phyloP scores from a whole-genome alignment of 2,329 filamentous ascomycete species.

The Amauroascus verrucosus region DNA sequence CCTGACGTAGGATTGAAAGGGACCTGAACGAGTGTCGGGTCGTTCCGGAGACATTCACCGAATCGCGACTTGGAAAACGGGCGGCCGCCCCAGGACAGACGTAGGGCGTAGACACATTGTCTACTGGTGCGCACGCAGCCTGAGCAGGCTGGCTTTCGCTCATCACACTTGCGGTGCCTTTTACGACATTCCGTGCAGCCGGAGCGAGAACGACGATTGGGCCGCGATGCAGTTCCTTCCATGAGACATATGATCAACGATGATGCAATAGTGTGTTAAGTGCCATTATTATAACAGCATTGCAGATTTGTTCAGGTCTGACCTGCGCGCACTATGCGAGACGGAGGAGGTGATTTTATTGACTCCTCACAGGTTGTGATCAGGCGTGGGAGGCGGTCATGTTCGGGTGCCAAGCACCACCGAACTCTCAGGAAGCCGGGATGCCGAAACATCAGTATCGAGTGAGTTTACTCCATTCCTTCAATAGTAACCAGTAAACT shows the following conservation, averaged over 20 bases:
- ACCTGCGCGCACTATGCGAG: too few species aligned
- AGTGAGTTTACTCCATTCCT: too few species aligned
- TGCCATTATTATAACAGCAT: too few species aligned
- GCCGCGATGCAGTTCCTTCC: background rate
- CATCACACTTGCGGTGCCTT: constrained; percentile 19
- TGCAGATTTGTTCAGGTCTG: too few species aligned
- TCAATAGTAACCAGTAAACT: too few species aligned
- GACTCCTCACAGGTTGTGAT: too few species aligned
- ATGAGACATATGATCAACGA: background rate
- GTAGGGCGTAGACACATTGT: constrained; percentile 14
- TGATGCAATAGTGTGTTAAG: background rate
- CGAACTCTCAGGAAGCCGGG: too few species aligned
- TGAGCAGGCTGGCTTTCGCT: constrained; percentile 15
- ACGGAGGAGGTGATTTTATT: too few species aligned
- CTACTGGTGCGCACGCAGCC: constrained; percentile 12
- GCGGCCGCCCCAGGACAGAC: constrained; percentile 17
- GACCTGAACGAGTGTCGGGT: constrained; percentile 15
- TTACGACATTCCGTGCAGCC: constrained; percentile 17
- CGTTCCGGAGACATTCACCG: constrained; percentile 16
- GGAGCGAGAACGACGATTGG: constrained; percentile 16
- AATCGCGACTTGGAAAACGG: constrained; percentile 17
- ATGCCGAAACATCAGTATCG: too few species aligned
- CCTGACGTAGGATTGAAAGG: constrained; percentile 10
- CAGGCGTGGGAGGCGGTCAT: too few species aligned
- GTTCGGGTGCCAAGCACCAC: too few species aligned